Evolutionary conservation across 2,329 filamentous ascomycete species (phyloP).

Genomic region (Fusarium duplospermum): DNA sequence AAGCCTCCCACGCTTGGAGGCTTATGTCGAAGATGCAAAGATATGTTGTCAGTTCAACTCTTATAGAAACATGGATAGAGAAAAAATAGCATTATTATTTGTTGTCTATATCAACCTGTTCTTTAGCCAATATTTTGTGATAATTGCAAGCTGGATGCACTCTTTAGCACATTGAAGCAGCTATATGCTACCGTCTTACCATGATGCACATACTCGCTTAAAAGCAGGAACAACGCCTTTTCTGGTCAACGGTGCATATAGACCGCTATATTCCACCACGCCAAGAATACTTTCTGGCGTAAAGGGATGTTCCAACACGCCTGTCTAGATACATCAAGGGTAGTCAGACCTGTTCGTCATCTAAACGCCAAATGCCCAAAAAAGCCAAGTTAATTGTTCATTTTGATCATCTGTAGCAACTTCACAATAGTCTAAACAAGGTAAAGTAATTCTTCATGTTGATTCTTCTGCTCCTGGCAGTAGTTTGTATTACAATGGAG

Average conservation of each 20-base stretch:
- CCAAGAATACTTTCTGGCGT: neutral
- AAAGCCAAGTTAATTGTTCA: neutral
- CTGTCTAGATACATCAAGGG: neutral
- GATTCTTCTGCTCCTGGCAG: slow-evolving; percentile 44
- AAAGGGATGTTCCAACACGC: neutral
- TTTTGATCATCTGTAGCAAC: neutral
- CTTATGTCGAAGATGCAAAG: neutral
- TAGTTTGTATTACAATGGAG: slow-evolving; percentile 33
- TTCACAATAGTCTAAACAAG: neutral
- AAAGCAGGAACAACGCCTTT: neutral
- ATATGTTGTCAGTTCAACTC: neutral
- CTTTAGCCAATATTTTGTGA: neutral
- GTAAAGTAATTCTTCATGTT: slow-evolving; percentile 1
- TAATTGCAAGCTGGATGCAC: neutral
- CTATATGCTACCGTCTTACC: neutral
- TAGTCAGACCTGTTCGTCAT: neutral
- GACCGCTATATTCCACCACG: neutral
- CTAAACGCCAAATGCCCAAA: neutral
- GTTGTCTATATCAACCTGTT: neutral
- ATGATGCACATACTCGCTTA: neutral
- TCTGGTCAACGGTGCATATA: neutral
- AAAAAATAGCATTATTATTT: neutral
- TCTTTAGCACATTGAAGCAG: neutral
- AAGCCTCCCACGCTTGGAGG: neutral
- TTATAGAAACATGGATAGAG: neutral